Conservation (phyloP, 371 early-diverging fungal genomes). For the Apophysomyces elegans region DNA sequence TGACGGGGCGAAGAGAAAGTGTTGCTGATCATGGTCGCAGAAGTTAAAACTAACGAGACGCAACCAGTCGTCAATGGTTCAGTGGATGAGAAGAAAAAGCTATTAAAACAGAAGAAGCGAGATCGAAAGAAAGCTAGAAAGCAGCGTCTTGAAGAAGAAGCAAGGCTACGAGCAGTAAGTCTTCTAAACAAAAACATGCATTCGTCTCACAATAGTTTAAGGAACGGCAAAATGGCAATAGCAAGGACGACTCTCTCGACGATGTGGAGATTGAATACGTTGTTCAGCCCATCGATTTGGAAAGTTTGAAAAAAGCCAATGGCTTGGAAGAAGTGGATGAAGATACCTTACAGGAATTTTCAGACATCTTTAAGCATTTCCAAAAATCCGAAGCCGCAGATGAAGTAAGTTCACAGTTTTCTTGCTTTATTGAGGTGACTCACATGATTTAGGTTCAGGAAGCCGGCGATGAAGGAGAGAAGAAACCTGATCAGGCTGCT, state of each 20-base stretch:
- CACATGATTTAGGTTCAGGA: constrained; percentile 10
- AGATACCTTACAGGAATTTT: constrained; percentile 40
- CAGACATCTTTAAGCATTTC: constrained; percentile 51
- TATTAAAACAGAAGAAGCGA: constrained; percentile 14
- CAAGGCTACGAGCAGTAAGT: constrained; percentile 40
- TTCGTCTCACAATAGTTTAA: constrained; percentile 11
- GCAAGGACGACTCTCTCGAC: constrained; percentile 30
- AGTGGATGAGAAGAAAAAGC: constrained; percentile 3
- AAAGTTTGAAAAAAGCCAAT: constrained; percentile 35
- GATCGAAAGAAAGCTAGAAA: constrained; percentile 25
- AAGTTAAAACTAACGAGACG: constrained; percentile 5
- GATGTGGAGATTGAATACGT: constrained; percentile 56
- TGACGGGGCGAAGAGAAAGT: neutral
- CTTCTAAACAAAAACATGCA: neutral
- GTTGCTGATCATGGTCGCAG: constrained; percentile 10
- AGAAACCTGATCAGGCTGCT: constrained; percentile 55
- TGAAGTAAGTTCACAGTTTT: constrained; percentile 17
- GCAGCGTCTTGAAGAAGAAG: constrained; percentile 43
- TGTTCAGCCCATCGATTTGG: constrained; percentile 43
- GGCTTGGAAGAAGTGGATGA: constrained; percentile 41
- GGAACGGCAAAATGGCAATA: constrained; percentile 26
- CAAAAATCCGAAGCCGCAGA: constrained; percentile 38
- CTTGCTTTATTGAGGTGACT: neutral
- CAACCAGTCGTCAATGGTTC: neutral
- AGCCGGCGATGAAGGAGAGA: constrained; percentile 49